phyloP scores from a whole-genome alignment of 352 stramenopile genomes.

The Phytophthora agathidicida region DNA sequence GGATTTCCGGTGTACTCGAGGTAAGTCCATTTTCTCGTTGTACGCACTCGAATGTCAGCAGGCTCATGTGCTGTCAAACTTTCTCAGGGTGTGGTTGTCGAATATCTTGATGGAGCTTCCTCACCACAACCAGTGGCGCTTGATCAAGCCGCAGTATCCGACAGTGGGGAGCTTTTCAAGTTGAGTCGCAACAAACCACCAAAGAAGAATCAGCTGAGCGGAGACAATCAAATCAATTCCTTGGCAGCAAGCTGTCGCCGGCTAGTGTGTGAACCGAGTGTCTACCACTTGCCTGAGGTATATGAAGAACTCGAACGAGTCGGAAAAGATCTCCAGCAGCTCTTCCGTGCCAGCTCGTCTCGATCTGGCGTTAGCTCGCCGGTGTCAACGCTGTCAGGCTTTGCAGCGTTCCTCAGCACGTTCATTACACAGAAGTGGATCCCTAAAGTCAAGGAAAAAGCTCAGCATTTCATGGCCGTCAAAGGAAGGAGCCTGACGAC shows the following conservation, averaged over 20 bases:
- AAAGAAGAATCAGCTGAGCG: slow-evolving; percentile 37
- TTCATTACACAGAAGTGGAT: slow-evolving; percentile 83
- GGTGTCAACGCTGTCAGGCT: slow-evolving; percentile 33
- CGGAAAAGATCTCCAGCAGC: slow-evolving; percentile 62
- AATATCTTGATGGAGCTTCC: slow-evolving; percentile 66
- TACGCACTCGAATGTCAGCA: not conserved
- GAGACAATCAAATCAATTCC: slow-evolving; percentile 31
- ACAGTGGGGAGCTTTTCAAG: slow-evolving; percentile 54
- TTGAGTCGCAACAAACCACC: slow-evolving; percentile 64
- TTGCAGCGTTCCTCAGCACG: slow-evolving; percentile 61
- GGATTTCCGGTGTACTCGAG: slow-evolving; percentile 69
- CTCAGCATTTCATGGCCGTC: slow-evolving; percentile 64
- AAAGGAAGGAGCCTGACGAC: slow-evolving; percentile 56
- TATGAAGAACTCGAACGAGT: slow-evolving; percentile 76
- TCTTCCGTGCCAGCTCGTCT: slow-evolving; percentile 32
- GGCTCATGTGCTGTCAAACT: not conserved
- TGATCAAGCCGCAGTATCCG: slow-evolving; percentile 27
- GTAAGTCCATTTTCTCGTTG: slow-evolving; percentile 23
- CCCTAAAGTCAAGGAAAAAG: slow-evolving; percentile 73
- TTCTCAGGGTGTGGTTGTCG: slow-evolving; percentile 56
- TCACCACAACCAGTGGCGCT: slow-evolving; percentile 15
- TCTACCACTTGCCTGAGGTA: slow-evolving; percentile 78
- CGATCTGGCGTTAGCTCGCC: slow-evolving; percentile 7
- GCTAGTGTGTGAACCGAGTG: slow-evolving; percentile 70
- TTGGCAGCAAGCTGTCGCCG: slow-evolving; percentile 16